Percentiles rank a stretch among this genome's conserved stretches.
Conservation (phyloP, 331 rosid species). For the Rhamnella rubrinervis region DNA sequence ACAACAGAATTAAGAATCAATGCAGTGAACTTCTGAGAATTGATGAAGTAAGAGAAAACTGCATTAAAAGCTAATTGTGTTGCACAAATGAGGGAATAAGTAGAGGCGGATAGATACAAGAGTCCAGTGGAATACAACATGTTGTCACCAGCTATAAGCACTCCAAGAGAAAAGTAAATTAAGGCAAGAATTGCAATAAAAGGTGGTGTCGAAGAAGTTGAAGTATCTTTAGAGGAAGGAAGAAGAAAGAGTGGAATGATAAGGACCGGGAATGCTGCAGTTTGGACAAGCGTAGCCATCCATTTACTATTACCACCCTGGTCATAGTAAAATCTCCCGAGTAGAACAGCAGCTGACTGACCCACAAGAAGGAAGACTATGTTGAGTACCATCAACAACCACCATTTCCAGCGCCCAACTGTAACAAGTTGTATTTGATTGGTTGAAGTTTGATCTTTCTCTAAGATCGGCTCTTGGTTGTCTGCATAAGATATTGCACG, state of each 20-base stretch:
- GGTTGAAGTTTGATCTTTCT: slow-evolving; percentile 17
- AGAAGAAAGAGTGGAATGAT: slow-evolving; percentile 42
- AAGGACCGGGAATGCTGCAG: slow-evolving; percentile 64
- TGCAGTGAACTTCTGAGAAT: slow-evolving; percentile 60
- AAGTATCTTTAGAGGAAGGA: slow-evolving; percentile 29
- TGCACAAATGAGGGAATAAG: slow-evolving; percentile 70
- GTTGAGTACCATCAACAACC: slow-evolving; percentile 55
- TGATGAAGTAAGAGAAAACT: slow-evolving; percentile 62
- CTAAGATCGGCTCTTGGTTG: slow-evolving; percentile 29
- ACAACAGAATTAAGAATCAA: slow-evolving; percentile 55
- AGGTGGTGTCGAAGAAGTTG: slow-evolving; percentile 21
- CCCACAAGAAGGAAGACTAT: slow-evolving; percentile 53
- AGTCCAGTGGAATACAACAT: slow-evolving; percentile 64
- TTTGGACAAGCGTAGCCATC: slow-evolving; percentile 72
- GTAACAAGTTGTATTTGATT: slow-evolving; percentile 18
- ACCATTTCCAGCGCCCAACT: slow-evolving; percentile 57
- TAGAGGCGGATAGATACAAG: slow-evolving; percentile 62
- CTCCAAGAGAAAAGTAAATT: slow-evolving; percentile 52
- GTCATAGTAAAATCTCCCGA: slow-evolving; percentile 64
- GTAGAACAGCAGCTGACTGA: slow-evolving; percentile 64
- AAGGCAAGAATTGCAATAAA: slow-evolving; percentile 28
- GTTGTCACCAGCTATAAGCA: slow-evolving; percentile 50
- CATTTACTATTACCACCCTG: slow-evolving; percentile 68
- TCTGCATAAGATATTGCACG: slow-evolving; percentile 21
- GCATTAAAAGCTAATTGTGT: slow-evolving; percentile 73